A percentile compares a stretch with the other conserved stretches of the same genome.
Evolutionary conservation across 768 basidiomycete genomes (phyloP).

Genomic region (Tulasnella calospora): DNA sequence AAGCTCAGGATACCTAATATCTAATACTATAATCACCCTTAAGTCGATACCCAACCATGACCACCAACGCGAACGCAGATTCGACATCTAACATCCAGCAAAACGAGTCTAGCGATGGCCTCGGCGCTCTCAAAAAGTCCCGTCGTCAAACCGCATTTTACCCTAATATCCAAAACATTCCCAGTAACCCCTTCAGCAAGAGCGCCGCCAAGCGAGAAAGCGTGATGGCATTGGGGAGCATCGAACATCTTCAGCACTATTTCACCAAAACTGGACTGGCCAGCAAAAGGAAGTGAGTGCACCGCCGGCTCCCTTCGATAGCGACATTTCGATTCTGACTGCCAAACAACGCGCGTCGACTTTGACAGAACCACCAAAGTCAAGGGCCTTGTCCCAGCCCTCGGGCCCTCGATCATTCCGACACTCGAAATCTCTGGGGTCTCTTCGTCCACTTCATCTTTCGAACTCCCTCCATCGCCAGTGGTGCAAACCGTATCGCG

Average conservation of each 20-base stretch:
- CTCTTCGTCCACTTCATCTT: slow-evolving; percentile 37
- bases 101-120: background rate
- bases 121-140: slow-evolving; percentile 16
- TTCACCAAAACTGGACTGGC: slow-evolving; percentile 84
- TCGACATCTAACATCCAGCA: background rate
- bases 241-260: slow-evolving; percentile 92
- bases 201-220: slow-evolving; percentile 91
- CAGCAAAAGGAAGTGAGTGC: slow-evolving; percentile 63
- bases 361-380: background rate
- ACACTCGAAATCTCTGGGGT: slow-evolving; percentile 14
- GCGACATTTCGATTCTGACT: background rate
- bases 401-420: slow-evolving; percentile 45
- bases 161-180: slow-evolving; percentile 71
- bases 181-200: slow-evolving; percentile 77
- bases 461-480: slow-evolving; percentile 70
- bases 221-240: slow-evolving; percentile 91
- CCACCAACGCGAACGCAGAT: background rate
- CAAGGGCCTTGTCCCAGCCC: slow-evolving; percentile 57
- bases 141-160: slow-evolving; percentile 74
- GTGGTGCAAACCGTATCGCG: slow-evolving; percentile 43
- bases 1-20: background rate
- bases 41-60: slow-evolving; percentile 1
- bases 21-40: background rate
- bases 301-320: background rate
- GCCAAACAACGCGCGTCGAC: background rate